phyloP scores from a whole-genome alignment of 176 grass and related monocot genomes.

The Aegilops umbellulata region DNA sequence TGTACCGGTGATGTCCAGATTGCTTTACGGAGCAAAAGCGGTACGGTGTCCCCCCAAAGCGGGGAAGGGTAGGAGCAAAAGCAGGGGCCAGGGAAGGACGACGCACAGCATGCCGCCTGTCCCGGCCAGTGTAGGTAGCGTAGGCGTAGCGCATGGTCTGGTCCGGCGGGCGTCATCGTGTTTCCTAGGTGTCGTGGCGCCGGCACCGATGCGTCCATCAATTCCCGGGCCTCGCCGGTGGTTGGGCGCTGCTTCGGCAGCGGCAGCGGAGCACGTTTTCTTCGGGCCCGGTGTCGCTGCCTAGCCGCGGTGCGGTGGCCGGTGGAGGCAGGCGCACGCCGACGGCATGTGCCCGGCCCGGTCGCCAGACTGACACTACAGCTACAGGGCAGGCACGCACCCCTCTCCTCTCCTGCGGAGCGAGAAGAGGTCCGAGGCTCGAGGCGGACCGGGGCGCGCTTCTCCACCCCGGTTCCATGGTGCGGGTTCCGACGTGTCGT shows the following conservation, averaged over 20 bases:
- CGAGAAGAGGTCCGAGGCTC: not conserved
- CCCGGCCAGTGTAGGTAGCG: not conserved
- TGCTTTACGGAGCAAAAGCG: not conserved
- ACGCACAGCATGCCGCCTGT: not conserved
- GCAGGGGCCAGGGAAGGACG: not conserved
- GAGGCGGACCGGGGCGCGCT: not conserved
- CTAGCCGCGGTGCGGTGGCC: not conserved
- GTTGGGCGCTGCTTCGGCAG: not conserved
- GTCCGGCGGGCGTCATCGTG: not conserved
- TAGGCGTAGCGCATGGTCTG: not conserved
- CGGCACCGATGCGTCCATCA: not conserved
- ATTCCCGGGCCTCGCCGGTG: not conserved
- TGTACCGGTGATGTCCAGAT: not conserved
- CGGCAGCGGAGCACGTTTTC: not conserved
- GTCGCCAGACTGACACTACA: not conserved
- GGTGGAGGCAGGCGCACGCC: conserved; percentile 16
- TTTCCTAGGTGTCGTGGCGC: not conserved
- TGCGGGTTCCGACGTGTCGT: not conserved
- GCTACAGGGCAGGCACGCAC: not conserved
- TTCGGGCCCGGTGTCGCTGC: not conserved
- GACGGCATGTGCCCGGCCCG: conserved; percentile 9
- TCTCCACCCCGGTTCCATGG: not conserved
- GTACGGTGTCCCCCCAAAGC: not conserved
- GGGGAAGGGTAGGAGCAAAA: not conserved
- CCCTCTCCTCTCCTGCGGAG: not conserved